Conservation (phyloP, 2,329 filamentous ascomycete genomes). For the Metarhizium humberi region DNA sequence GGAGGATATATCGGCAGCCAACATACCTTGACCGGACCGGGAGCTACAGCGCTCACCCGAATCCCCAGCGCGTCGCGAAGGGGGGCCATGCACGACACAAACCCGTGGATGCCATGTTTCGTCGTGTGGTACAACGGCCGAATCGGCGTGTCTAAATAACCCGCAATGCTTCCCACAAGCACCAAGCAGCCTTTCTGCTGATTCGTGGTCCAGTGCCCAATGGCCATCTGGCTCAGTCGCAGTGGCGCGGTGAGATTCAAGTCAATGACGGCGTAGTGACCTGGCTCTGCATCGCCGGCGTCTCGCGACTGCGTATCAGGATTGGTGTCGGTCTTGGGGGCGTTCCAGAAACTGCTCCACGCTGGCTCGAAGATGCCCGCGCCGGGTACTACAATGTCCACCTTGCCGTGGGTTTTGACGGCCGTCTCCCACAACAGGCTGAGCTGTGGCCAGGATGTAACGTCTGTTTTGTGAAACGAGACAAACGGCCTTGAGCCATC, state of each 20-base stretch:
- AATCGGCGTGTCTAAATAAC: conserved; percentile 17
- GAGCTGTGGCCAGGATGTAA: conserved; percentile 27
- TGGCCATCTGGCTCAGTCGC: conserved; percentile 27
- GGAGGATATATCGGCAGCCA: neutral
- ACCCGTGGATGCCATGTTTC: conserved; percentile 27
- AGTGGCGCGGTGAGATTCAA: conserved; percentile 29
- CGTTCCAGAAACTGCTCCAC: conserved; percentile 26
- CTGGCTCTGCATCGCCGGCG: conserved; percentile 17
- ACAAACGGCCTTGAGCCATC: conserved; percentile 13
- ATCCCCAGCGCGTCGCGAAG: conserved; percentile 24
- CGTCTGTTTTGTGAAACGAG: conserved; percentile 26
- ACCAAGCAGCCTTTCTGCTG: conserved; percentile 20
- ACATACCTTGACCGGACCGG: conserved; percentile 21
- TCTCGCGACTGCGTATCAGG: conserved; percentile 17
- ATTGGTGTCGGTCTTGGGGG: conserved; percentile 21
- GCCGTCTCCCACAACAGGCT: conserved; percentile 19
- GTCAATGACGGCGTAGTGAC: conserved; percentile 24
- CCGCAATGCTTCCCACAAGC: conserved; percentile 25
- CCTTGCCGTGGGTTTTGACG: conserved; percentile 16
- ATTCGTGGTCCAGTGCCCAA: conserved; percentile 25
- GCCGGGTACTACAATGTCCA: conserved; percentile 28
- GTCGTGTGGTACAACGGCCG: conserved; percentile 27
- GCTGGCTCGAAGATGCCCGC: conserved; percentile 28
- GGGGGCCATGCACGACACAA: conserved; percentile 20
- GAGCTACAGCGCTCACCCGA: conserved; percentile 22